Evolutionary conservation across 2,329 filamentous ascomycete genomes (phyloP).

Genomic region (Biscogniauxia marginata): DNA sequence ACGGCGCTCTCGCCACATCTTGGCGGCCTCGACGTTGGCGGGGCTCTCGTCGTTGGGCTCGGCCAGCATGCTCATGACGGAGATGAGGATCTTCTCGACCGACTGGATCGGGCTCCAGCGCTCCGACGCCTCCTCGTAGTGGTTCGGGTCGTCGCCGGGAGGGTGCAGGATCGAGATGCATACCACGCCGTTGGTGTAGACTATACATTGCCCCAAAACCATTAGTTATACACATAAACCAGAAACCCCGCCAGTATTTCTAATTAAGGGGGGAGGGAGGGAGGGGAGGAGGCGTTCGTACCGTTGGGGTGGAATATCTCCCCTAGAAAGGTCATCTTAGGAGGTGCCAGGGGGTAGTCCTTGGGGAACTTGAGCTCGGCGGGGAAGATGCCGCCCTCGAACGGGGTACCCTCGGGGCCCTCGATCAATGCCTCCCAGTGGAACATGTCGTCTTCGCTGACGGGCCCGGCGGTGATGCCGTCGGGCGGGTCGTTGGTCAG

Average conservation of each 20-base stretch:
- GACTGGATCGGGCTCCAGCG: slow-evolving; percentile 96
- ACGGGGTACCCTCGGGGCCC: slow-evolving; percentile 92
- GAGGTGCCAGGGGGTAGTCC: slow-evolving; percentile 95
- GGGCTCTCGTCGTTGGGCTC: slow-evolving; percentile 97
- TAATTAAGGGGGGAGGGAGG: not conserved
- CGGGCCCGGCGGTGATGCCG: slow-evolving; percentile 90
- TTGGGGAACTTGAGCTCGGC: slow-evolving; percentile 93
- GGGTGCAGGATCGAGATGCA: slow-evolving; percentile 98
- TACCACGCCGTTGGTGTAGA: slow-evolving; percentile 87
- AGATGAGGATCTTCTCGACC: slow-evolving; percentile 95
- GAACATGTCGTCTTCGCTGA: slow-evolving; percentile 92
- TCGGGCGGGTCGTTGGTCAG: slow-evolving; percentile 95
- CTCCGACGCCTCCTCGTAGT: slow-evolving; percentile 95
- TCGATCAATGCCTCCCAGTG: slow-evolving; percentile 96
- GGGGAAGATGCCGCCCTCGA: slow-evolving; percentile 92
- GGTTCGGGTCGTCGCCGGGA: slow-evolving; percentile 94
- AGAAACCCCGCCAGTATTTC: too few species aligned
- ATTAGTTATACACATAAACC: too few species aligned
- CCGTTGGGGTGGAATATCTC: slow-evolving; percentile 98
- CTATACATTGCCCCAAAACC: slow-evolving; percentile 42
- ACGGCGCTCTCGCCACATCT: slow-evolving; percentile 89
- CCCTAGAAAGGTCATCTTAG: slow-evolving; percentile 91
- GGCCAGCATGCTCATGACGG: slow-evolving; percentile 96
- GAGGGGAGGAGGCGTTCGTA: slow-evolving; percentile 35
- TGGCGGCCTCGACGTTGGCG: slow-evolving; percentile 92